Conservation (phyloP, 257 asterid species). For the Gentiana straminea region DNA sequence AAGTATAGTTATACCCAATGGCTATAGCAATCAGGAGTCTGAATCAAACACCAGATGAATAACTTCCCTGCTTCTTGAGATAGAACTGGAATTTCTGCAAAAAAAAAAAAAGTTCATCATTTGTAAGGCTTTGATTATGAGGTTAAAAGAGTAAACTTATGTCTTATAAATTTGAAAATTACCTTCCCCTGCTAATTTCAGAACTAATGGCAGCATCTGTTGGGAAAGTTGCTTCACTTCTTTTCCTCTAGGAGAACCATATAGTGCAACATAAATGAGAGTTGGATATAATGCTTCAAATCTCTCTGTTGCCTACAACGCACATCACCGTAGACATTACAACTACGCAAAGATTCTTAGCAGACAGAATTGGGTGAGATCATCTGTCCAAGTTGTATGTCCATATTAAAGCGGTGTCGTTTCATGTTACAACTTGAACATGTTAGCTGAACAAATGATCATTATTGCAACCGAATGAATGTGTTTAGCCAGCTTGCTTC, state of each 20-base stretch:
- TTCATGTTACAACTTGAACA: neutral
- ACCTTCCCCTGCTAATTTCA: slow-evolving; percentile 71
- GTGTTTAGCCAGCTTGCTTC: neutral
- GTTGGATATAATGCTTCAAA: slow-evolving; percentile 69
- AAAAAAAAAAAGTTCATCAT: slow-evolving; percentile 1
- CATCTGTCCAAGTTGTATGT: too few species aligned
- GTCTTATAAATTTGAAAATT: neutral
- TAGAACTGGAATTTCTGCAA: slow-evolving; percentile 57
- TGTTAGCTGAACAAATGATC: too few species aligned
- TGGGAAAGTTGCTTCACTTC: slow-evolving; percentile 70
- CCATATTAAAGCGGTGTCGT: too few species aligned
- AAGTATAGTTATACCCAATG: slow-evolving; percentile 57
- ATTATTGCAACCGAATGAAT: neutral
- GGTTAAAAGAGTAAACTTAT: too few species aligned
- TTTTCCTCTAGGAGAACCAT: slow-evolving; percentile 86
- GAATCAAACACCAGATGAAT: slow-evolving; percentile 73
- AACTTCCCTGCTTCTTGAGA: slow-evolving; percentile 56
- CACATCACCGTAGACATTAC: neutral
- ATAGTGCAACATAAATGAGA: slow-evolving; percentile 71
- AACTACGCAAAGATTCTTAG: too few species aligned
- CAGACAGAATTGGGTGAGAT: too few species aligned
- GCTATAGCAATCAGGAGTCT: slow-evolving; percentile 64
- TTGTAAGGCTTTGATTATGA: neutral
- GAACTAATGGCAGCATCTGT: slow-evolving; percentile 42
- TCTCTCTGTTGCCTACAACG: slow-evolving; percentile 30